A percentile compares a stretch with the other conserved stretches of the same genome.
These are phyloP conservation scores for Cyberlindnera misumaiensis DNA, from an alignment of 805 yeast genomes.

Conservation along the genomic window DNA sequence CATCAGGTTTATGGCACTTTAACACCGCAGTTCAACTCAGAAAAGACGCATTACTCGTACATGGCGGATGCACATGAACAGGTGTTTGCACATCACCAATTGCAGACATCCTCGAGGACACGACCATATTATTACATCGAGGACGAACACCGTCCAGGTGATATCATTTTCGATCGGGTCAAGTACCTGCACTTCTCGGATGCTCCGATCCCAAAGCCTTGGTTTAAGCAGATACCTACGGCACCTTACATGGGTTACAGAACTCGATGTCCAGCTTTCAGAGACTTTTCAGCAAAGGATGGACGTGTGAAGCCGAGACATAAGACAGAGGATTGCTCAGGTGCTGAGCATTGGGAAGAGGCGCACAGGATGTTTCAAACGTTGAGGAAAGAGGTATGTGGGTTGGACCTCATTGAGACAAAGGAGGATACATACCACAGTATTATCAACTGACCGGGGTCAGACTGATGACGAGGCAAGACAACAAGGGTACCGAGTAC, in stretches of 20 bases:
- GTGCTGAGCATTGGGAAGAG: constrained; percentile 18
- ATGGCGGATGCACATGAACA: constrained; percentile 38
- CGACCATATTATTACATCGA: constrained; percentile 17
- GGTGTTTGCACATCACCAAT: constrained; percentile 23
- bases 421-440: constrained; percentile 16
- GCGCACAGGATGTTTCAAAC: constrained; percentile 11
- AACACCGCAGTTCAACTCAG: constrained; percentile 39
- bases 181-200: constrained; percentile 59
- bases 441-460: constrained; percentile 13
- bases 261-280: constrained; percentile 14
- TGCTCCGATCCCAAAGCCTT: constrained; percentile 61
- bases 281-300: constrained; percentile 10
- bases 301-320: constrained; percentile 7
- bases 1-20: constrained; percentile 44
- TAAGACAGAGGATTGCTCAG: constrained; percentile 15
- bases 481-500: too few species aligned
- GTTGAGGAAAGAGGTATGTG: constrained; percentile 20
- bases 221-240: constrained; percentile 29
- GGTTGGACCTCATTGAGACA: constrained; percentile 14
- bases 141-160: constrained; percentile 11
- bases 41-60: constrained; percentile 33
- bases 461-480: too few species aligned
- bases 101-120: constrained; percentile 7
- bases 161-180: constrained; percentile 22
- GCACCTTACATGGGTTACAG: constrained; percentile 12